Conservation (phyloP, 148 eudicot genomes). For the Rhododendron ferrugineum region DNA sequence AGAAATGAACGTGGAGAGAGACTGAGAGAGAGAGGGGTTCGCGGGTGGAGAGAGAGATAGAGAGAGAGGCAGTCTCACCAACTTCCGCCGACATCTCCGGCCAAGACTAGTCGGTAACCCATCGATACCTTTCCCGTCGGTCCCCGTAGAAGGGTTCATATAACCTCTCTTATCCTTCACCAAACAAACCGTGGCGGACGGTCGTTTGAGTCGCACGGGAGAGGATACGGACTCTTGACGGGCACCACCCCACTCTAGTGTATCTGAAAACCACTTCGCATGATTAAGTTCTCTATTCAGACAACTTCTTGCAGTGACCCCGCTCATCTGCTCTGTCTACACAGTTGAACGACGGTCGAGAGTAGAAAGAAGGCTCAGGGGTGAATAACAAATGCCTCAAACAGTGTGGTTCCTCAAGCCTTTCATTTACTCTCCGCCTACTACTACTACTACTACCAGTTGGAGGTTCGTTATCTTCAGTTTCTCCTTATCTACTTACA, state of each 20-base stretch:
- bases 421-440: slow-evolving; percentile 27
- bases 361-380: neutral
- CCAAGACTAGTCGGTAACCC: too few species aligned
- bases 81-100: too few species aligned
- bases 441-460: slow-evolving; percentile 15
- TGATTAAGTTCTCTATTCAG: neutral
- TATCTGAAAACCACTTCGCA: neutral
- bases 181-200: too few species aligned
- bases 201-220: too few species aligned
- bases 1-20: too few species aligned
- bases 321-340: neutral
- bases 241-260: neutral
- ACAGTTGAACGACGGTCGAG: neutral
- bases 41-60: too few species aligned
- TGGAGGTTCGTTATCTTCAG: slow-evolving; percentile 24
- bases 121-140: too few species aligned
- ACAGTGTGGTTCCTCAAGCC: slow-evolving; percentile 28
- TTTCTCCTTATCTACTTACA: neutral
- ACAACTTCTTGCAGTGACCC: neutral
- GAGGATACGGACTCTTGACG: too few species aligned
- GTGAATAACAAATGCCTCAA: slow-evolving; percentile 18
- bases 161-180: too few species aligned
- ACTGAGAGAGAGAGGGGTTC: too few species aligned
- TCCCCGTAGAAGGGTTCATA: too few species aligned
- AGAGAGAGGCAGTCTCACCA: too few species aligned